Base-by-base conservation (phyloP, 2,329 filamentous ascomycete genomes). In the Fusarium caatingaense region DNA sequence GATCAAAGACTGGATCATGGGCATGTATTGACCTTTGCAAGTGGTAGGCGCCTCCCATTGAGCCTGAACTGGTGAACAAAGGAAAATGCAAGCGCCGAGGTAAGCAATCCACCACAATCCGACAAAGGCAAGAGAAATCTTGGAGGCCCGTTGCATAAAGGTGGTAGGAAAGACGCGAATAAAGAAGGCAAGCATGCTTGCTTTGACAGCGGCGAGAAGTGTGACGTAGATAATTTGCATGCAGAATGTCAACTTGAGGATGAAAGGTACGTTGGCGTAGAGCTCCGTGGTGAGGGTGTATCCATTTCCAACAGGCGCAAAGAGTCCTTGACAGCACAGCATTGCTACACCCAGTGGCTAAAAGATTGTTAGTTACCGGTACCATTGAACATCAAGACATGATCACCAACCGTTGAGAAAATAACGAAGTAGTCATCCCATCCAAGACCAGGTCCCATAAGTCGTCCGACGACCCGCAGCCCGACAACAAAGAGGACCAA, bases 61-160 rank as follows among this genome's bases (percentile, higher is more conserved):
- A 58, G 81, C 83, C 9, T 79, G 70, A 8, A 85, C 77, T 0
- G 83, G 84, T 0, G 76, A 78, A 74, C 84, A 86, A 45, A 84
- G 79, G 71, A 86, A 85, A 57, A 85, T 79, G 71, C 69, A 76
- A 5, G 74, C 53, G 9, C 77, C 80, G 18, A 84, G 74, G 51
- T 80, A 82, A 20, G 80, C 78, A 46, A 84, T 78, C n/a, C 77
- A 73, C 83, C 84, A 85, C 32, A 73, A 66, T 37, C 80, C 74
- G 16, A 81, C 77, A 8, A 85, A 78, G 23, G 53, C 58, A 6
- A 80, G 79, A 9, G 83, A 72, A 8, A 74, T 71, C 41, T 75
- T 76, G 27, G 77, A 77, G 5, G 76, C 70, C 1, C 42, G 56
- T 27, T 76, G 66, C 65, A 76, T 76, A 13, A 76, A 76, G 0